Evolutionary conservation across 768 basidiomycete species (phyloP).

Genomic region (Trametes villosa): DNA sequence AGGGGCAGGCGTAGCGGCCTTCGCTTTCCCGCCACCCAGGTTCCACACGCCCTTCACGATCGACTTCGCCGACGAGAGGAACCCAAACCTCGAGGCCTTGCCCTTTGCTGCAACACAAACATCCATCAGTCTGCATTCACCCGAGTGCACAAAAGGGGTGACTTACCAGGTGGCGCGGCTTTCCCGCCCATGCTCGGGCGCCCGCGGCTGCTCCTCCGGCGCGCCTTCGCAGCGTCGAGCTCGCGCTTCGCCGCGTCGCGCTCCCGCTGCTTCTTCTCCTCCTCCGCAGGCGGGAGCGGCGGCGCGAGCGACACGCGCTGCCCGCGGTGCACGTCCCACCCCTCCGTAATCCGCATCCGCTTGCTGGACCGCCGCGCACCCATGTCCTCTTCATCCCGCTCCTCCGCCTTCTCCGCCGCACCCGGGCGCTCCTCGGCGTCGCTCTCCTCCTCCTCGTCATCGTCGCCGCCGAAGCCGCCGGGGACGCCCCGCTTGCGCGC

Average conservation of each 20-base stretch:
- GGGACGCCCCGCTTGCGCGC: constrained; percentile 50
- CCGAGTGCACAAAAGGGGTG: constrained; percentile 2
- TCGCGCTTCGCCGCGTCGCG: constrained; percentile 64
- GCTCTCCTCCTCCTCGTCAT: constrained; percentile 49
- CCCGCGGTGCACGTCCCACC: constrained; percentile 39
- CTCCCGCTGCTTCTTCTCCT: constrained; percentile 46
- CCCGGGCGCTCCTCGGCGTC: constrained; percentile 39
- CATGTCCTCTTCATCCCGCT: constrained; percentile 40
- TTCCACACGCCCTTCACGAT: constrained; percentile 78
- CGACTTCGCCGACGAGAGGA: constrained; percentile 69
- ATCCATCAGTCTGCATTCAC: not conserved
- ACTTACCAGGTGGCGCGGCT: constrained; percentile 42
- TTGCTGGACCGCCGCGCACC: constrained; percentile 48
- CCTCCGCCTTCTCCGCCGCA: constrained; percentile 45
- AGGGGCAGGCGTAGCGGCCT: constrained; percentile 21
- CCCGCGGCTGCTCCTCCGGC: constrained; percentile 70
- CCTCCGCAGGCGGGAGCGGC: constrained; percentile 32
- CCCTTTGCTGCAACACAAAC: constrained; percentile 39
- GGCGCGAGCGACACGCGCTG: constrained; percentile 43
- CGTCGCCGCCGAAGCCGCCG: constrained; percentile 62
- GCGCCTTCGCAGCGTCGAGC: constrained; percentile 68
- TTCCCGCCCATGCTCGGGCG: constrained; percentile 42
- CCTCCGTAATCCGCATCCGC: constrained; percentile 45
- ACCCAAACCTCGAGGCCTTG: constrained; percentile 66
- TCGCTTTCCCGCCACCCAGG: constrained; percentile 46